A percentile compares a stretch with the other conserved stretches of the same genome.
phyloP scores from a whole-genome alignment of 108 stramenopile species.

The Cyclotella distinguenda region DNA sequence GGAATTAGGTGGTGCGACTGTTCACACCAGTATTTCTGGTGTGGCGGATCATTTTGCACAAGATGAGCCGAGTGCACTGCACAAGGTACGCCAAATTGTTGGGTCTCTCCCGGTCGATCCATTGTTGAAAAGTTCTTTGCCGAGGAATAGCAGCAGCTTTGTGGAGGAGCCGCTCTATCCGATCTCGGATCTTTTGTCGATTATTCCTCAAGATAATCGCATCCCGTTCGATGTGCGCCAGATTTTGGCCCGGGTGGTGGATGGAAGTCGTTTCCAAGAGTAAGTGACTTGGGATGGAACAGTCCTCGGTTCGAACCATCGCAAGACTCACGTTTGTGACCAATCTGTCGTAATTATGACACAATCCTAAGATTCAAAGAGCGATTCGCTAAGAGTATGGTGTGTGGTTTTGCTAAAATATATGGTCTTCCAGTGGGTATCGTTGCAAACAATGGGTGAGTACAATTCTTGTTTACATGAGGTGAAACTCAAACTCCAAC shows the following conservation, averaged over 20 bases:
- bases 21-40: constrained; percentile 88
- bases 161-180: constrained; percentile 90
- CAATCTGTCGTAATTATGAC: too few relatives aligned
- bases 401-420: constrained; percentile 94
- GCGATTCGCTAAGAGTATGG: constrained; percentile 92
- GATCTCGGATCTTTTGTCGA: constrained; percentile 83
- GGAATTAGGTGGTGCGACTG: constrained; percentile 94
- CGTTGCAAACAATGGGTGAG: constrained; percentile 98
- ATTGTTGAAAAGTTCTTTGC: constrained; percentile 28
- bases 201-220: constrained; percentile 91
- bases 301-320: too few relatives aligned
- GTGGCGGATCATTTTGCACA: constrained; percentile 94
- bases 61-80: constrained; percentile 90
- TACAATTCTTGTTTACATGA: too few relatives aligned
- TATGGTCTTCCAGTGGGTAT: constrained; percentile 93
- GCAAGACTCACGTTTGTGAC: too few relatives aligned
- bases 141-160: constrained; percentile 37
- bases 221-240: constrained; percentile 95
- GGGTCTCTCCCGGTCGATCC: constrained; percentile 57
- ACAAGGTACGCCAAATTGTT: constrained; percentile 81
- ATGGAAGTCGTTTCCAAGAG: constrained; percentile 96
- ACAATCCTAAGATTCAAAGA: constrained; percentile 83
- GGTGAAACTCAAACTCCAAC: too few relatives aligned
- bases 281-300: constrained; percentile 15
- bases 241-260: constrained; percentile 91